A percentile compares a stretch with the other conserved stretches of the same genome.
These are phyloP conservation scores for Phaseolus lunatus DNA, from an alignment of 306 rosid genomes.

Conservation along the genomic window DNA sequence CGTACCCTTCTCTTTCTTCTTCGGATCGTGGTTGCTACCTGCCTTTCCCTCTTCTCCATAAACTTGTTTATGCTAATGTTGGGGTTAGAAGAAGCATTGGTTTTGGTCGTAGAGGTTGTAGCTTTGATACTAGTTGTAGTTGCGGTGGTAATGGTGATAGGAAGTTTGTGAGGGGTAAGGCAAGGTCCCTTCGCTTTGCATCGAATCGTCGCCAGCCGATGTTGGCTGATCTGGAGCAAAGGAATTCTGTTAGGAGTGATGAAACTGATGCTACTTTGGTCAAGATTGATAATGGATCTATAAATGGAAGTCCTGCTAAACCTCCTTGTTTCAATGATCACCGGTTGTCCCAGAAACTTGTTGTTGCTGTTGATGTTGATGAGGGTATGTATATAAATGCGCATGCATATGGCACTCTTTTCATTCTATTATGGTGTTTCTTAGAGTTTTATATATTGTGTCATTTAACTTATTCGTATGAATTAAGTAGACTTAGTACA, in stretches of 20 bases:
- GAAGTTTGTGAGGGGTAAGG: slow-evolving; percentile 53
- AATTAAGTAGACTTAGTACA: background rate
- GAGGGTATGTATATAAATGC: slow-evolving; percentile 66
- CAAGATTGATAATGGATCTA: slow-evolving; percentile 32
- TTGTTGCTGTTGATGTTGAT: slow-evolving; percentile 91
- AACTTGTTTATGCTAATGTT: slow-evolving; percentile 42
- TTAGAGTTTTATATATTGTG: background rate
- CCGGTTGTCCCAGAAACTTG: slow-evolving; percentile 56
- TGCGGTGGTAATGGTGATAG: slow-evolving; percentile 23
- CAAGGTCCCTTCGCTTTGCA: slow-evolving; percentile 52
- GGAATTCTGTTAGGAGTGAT: slow-evolving; percentile 38
- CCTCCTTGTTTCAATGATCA: slow-evolving; percentile 51
- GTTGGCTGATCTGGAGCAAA: slow-evolving; percentile 49
- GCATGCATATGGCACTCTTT: background rate
- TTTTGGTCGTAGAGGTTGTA: slow-evolving; percentile 50
- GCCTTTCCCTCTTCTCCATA: slow-evolving; percentile 43
- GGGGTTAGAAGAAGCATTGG: slow-evolving; percentile 40
- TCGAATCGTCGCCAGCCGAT: slow-evolving; percentile 37
- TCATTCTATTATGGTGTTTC: background rate
- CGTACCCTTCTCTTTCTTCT: slow-evolving; percentile 30
- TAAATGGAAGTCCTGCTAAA: slow-evolving; percentile 48
- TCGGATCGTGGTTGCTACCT: slow-evolving; percentile 23
- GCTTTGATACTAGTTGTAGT: slow-evolving; percentile 44
- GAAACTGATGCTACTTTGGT: slow-evolving; percentile 23
- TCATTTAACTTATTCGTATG: background rate